These are phyloP conservation scores for Ophiosphaerella herpotricha DNA, from an alignment of 2,329 filamentous ascomycete genomes.

Conservation along the genomic window DNA sequence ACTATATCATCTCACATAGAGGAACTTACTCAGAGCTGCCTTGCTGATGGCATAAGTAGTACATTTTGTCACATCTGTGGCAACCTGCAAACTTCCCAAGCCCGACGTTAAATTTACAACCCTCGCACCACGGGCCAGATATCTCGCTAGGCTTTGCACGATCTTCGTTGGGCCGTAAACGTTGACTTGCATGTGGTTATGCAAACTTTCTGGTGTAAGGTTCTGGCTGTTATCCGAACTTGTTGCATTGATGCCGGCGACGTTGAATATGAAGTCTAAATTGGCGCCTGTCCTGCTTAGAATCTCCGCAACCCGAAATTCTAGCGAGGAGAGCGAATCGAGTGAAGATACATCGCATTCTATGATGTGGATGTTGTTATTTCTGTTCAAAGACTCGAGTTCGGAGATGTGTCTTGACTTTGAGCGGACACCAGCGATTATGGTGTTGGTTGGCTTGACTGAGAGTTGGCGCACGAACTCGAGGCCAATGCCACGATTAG, in stretches of 20 bases:
- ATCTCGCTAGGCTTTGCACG: slow-evolving; percentile 44
- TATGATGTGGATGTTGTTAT: slow-evolving; percentile 45
- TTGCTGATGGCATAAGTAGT: slow-evolving; percentile 51
- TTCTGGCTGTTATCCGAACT: slow-evolving; percentile 46
- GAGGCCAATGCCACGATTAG: slow-evolving; percentile 39
- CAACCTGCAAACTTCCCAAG: slow-evolving; percentile 38
- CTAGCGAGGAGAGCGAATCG: slow-evolving; percentile 41
- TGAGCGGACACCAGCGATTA: slow-evolving; percentile 49
- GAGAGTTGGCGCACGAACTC: slow-evolving; percentile 41
- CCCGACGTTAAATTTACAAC: slow-evolving; percentile 45
- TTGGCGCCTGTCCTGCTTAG: slow-evolving; percentile 41
- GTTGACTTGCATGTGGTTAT: slow-evolving; percentile 52
- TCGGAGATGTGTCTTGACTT: slow-evolving; percentile 33
- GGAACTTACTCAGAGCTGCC: slow-evolving; percentile 41
- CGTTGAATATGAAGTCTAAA: slow-evolving; percentile 50
- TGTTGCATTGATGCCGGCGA: slow-evolving; percentile 49
- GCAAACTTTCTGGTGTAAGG: slow-evolving; percentile 44
- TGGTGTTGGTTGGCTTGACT: slow-evolving; percentile 35
- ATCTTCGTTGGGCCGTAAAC: slow-evolving; percentile 55
- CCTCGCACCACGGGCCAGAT: slow-evolving; percentile 36
- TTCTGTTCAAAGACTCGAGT: slow-evolving; percentile 28
- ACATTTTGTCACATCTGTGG: slow-evolving; percentile 39
- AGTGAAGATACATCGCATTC: slow-evolving; percentile 46
- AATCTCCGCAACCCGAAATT: slow-evolving; percentile 41
- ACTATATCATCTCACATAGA: too few relatives aligned